These are phyloP conservation scores for Penicillium concentricum DNA, from an alignment of 2,329 filamentous ascomycete genomes.

Conservation along the genomic window DNA sequence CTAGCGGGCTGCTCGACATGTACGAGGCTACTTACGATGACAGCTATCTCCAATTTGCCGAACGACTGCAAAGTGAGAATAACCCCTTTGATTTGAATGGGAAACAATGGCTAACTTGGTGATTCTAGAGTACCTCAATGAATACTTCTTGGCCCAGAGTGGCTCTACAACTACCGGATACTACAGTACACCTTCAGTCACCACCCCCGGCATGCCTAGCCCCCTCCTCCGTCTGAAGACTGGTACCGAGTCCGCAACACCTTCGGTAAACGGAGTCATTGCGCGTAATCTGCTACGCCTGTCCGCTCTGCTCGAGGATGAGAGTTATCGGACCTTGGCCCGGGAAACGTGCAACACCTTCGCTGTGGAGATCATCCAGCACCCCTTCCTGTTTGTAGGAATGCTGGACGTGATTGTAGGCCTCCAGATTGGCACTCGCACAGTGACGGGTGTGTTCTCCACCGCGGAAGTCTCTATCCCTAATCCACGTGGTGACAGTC, in stretches of 20 bases:
- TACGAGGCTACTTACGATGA: slow-evolving; percentile 81
- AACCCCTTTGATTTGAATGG: not conserved
- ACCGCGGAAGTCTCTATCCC: slow-evolving; percentile 26
- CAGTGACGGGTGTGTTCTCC: slow-evolving; percentile 56
- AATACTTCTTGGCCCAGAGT: slow-evolving; percentile 70
- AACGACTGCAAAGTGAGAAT: slow-evolving; percentile 68
- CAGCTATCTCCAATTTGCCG: slow-evolving; percentile 74
- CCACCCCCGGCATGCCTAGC: slow-evolving; percentile 59
- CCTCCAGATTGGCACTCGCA: slow-evolving; percentile 66
- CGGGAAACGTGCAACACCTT: slow-evolving; percentile 79
- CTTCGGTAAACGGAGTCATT: slow-evolving; percentile 85
- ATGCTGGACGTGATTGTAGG: slow-evolving; percentile 75
- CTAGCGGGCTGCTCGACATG: slow-evolving; percentile 76
- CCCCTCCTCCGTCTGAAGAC: slow-evolving; percentile 83
- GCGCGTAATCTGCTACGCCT: slow-evolving; percentile 84
- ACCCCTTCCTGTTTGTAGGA: slow-evolving; percentile 86
- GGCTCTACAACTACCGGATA: slow-evolving; percentile 40
- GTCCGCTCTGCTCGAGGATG: slow-evolving; percentile 65
- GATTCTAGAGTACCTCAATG: slow-evolving; percentile 65
- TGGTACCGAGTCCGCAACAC: slow-evolving; percentile 89
- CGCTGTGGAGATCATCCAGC: slow-evolving; percentile 85
- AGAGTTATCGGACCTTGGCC: slow-evolving; percentile 63
- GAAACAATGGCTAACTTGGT: not conserved
- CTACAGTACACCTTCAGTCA: slow-evolving; percentile 42
- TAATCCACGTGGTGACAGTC: slow-evolving; percentile 14